Conservation (phyloP, 2,329 filamentous ascomycete genomes). For the Beauveria scarabaeidicola region DNA sequence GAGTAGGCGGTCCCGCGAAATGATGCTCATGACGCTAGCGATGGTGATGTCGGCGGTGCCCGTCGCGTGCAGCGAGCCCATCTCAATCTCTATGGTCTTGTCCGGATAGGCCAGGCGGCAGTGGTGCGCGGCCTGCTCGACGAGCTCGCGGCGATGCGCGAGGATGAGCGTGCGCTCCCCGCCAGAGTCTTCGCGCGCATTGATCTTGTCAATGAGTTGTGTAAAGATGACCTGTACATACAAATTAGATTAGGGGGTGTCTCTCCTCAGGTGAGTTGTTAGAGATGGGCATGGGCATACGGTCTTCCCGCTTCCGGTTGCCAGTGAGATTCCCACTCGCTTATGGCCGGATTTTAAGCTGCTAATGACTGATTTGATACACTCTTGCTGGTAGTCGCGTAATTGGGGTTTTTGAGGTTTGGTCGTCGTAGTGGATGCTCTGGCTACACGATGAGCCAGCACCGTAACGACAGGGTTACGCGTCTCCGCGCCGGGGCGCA, state of each 20-base stretch:
- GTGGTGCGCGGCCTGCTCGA: conserved; percentile 86
- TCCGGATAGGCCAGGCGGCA: conserved; percentile 72
- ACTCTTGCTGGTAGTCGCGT: conserved; percentile 84
- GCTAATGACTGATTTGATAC: conserved; percentile 69
- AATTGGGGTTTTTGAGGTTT: conserved; percentile 40
- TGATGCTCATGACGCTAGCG: conserved; percentile 80
- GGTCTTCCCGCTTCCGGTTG: conserved; percentile 84
- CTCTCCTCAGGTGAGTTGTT: conserved; percentile 9
- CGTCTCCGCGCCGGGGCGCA: conserved; percentile 14
- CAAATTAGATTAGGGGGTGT: not conserved
- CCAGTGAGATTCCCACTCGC: conserved; percentile 73
- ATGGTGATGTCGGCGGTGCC: conserved; percentile 87
- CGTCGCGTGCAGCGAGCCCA: conserved; percentile 69
- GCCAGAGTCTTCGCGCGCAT: conserved; percentile 37
- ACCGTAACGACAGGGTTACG: conserved; percentile 6
- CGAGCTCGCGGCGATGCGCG: conserved; percentile 84
- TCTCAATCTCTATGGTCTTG: conserved; percentile 81
- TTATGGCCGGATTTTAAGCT: conserved; percentile 65
- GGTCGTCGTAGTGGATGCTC: conserved; percentile 2
- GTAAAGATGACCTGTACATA: conserved; percentile 76
- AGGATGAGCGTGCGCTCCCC: conserved; percentile 80
- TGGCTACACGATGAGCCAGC: conserved; percentile 8
- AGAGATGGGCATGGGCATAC: conserved; percentile 34
- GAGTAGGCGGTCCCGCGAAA: conserved; percentile 62
- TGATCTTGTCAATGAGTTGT: conserved; percentile 75